A percentile compares a stretch with the other conserved stretches of the same genome.
phyloP scores from a whole-genome alignment of 148 eudicot species.

The Fallopia convolvulus region DNA sequence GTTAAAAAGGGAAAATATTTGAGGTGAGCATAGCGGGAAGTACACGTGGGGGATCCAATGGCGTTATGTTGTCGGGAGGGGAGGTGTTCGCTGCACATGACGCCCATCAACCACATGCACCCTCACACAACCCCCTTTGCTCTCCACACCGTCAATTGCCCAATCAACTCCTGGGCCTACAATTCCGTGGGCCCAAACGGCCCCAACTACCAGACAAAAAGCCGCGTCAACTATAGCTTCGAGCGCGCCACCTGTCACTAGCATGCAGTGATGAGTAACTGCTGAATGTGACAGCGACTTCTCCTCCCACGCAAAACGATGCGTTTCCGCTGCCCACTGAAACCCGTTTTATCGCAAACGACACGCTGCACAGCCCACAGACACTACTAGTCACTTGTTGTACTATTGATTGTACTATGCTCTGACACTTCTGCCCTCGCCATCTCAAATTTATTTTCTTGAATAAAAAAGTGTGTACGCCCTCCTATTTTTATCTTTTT shows the following conservation, averaged over 20 bases:
- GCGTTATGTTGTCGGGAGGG: not conserved
- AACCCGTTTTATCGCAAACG: not conserved
- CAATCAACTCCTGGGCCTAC: not conserved
- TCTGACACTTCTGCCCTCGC: too few species aligned
- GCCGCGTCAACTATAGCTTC: not conserved
- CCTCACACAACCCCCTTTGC: not conserved
- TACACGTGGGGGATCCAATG: not conserved
- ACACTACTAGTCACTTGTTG: not conserved
- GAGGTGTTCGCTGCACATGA: not conserved
- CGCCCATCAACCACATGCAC: not conserved
- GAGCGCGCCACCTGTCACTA: not conserved
- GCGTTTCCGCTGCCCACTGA: not conserved
- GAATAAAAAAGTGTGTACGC: not conserved
- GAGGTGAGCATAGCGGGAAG: constrained; percentile 19
- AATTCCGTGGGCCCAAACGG: not conserved
- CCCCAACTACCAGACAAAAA: not conserved
- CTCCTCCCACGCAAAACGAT: not conserved
- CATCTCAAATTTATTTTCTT: too few species aligned
- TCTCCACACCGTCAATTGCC: not conserved
- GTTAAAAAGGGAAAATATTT: too few species aligned
- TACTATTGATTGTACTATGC: too few species aligned
- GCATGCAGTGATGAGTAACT: not conserved
- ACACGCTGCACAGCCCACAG: not conserved
- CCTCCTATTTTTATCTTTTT: not conserved
- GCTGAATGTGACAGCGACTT: not conserved